Evolutionary conservation across 805 yeast genomes (phyloP).

Genomic region (Teunomyces aglyptinius): DNA sequence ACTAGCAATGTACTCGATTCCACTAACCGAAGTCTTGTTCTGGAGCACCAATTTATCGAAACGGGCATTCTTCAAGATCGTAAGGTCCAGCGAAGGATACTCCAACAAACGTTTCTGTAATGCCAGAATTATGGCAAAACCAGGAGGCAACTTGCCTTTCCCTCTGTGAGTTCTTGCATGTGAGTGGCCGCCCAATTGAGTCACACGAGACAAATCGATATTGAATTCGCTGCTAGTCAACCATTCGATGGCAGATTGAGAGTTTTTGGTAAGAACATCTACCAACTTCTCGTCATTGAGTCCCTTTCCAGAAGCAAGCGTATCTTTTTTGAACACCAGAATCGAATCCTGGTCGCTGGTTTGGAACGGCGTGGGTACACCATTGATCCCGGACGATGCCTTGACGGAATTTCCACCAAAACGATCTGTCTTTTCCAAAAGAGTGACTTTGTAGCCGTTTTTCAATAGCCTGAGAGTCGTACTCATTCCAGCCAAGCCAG

Average conservation of each 20-base stretch:
- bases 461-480: conserved; percentile 39
- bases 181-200: conserved; percentile 42
- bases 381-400: conserved; percentile 63
- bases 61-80: conserved; percentile 14
- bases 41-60: conserved; percentile 20
- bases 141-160: conserved; percentile 51
- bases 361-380: conserved; percentile 32
- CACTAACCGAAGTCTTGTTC: conserved; percentile 32
- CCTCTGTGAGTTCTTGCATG: conserved; percentile 41
- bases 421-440: conserved; percentile 48
- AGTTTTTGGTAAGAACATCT: conserved; percentile 21
- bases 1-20: conserved; percentile 39
- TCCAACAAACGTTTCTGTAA: conserved; percentile 37
- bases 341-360: conserved; percentile 21
- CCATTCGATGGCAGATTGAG: conserved; percentile 35
- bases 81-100: conserved; percentile 22
- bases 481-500: conserved; percentile 57
- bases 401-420: conserved; percentile 61
- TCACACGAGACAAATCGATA: conserved; percentile 31
- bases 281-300: conserved; percentile 25
- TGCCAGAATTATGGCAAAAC: conserved; percentile 53
- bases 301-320: conserved; percentile 33
- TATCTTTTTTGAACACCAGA: conserved; percentile 27
- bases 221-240: conserved; percentile 19
- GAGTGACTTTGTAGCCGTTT: conserved; percentile 38